Percentiles rank a stretch among this genome's conserved stretches.
These are phyloP conservation scores for Rosa rugosa DNA, from an alignment of 306 rosid genomes.

Conservation along the genomic window DNA sequence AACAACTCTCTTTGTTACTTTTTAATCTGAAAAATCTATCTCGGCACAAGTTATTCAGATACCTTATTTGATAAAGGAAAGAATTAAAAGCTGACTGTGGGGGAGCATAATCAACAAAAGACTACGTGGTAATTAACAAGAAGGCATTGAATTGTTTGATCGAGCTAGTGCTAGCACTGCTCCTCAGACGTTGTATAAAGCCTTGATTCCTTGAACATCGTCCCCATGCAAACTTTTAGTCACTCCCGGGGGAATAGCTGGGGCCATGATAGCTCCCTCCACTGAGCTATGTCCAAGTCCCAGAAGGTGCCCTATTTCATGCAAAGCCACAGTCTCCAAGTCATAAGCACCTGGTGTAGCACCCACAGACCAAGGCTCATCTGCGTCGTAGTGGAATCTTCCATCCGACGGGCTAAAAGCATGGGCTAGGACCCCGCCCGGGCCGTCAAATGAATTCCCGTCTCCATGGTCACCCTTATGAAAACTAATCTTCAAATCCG, in stretches of 20 bases:
- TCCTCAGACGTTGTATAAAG: slow-evolving; percentile 20
- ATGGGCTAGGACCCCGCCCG: slow-evolving; percentile 22
- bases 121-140: background rate
- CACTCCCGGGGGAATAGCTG: background rate
- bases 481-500: slow-evolving; percentile 25
- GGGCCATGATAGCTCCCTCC: slow-evolving; percentile 26
- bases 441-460: slow-evolving; percentile 23
- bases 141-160: background rate
- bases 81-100: no score
- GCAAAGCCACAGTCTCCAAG: slow-evolving; percentile 35
- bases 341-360: slow-evolving; percentile 2
- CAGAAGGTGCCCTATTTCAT: slow-evolving; percentile 39
- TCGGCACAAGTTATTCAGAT: background rate
- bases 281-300: slow-evolving; percentile 38
- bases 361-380: slow-evolving; percentile 28
- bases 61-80: background rate
- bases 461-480: slow-evolving; percentile 31
- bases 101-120: no score
- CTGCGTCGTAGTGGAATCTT: slow-evolving; percentile 34
- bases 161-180: background rate
- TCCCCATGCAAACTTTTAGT: slow-evolving; percentile 23
- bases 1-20: no score
- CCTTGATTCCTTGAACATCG: slow-evolving; percentile 36
- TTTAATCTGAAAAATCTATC: no score
- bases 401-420: slow-evolving; percentile 31